Evolutionary conservation across 176 grass and related monocot species (phyloP), one percentile per base, ranked within the genome.

Genomic region (Oryza coarctata): DNA sequence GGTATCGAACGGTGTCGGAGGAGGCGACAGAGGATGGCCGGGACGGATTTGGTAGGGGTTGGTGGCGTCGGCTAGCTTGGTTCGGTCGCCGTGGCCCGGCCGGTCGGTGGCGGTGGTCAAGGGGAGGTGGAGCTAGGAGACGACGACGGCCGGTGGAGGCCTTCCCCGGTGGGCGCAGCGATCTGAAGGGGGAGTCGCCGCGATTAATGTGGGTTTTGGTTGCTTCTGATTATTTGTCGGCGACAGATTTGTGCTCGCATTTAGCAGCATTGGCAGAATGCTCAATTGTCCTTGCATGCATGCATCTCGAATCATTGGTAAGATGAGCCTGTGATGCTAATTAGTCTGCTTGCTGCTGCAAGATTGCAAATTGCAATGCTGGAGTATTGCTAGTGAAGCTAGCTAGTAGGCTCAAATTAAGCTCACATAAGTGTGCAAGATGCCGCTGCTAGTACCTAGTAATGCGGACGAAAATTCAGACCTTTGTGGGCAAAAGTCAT

Each of bases 41-140:
- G 5, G 55, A 60, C 20, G 55, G 55, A 60, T 60, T 60, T 22
- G 49, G 49, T 55, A 22, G 44, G 44, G 41, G 12, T 47, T 47
- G 49, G 49, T 55, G 49, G 49, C 49, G 49, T 22, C 49, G 49
- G 18, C 45, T 15, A 14, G 43, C 12, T 49, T 5, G 45, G 6
- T 49, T 14, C 49, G 49, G 18, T 55, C 49, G 18, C 49, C 49
- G 49, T 22, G 49, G 45, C 45, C 45, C 45, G 4, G 45, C 15
- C 45, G 45, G 15, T 14, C 35, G 52, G 52, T 60, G 55, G n/a
- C n/a, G 83, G 65, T 84, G 62, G 81, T 84, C 81, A 88, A 84
- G 38, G 68, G 32, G 57, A 17, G 69, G 15, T 55, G 71, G 55
- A 60, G 55, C 55, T 60, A 60, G 55, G n/a, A 67, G 20, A n/a